phyloP scores from a whole-genome alignment of 805 yeast genomes.

The Brettanomyces sp. region DNA sequence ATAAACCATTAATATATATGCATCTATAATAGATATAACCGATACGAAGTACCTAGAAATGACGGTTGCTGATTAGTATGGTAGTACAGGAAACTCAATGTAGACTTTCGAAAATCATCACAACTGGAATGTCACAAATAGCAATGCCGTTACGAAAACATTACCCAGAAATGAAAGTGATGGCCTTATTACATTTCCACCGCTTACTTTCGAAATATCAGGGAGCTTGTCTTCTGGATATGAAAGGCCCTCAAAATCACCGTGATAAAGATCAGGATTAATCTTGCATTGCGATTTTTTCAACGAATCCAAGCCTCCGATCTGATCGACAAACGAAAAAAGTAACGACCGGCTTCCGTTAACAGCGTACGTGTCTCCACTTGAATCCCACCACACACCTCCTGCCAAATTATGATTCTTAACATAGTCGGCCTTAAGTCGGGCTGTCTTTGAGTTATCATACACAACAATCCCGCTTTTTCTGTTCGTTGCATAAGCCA shows the following conservation, averaged over 20 bases:
- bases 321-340: conserved; percentile 33
- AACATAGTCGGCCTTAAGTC: conserved; percentile 53
- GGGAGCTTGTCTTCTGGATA: neutral
- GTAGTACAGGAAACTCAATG: no score
- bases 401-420: conserved; percentile 51
- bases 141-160: no score
- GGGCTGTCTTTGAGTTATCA: conserved; percentile 51
- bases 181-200: neutral
- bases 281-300: neutral
- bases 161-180: neutral
- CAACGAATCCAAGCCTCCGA: conserved; percentile 18
- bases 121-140: neutral
- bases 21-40: neutral
- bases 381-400: conserved; percentile 93
- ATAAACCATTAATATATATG: neutral
- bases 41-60: neutral
- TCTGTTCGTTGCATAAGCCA: conserved; percentile 39
- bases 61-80: no score
- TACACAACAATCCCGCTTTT: conserved; percentile 42
- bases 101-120: no score
- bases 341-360: conserved; percentile 32
- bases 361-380: conserved; percentile 47
- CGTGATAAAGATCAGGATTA: conserved; percentile 1
- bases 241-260: conserved; percentile 1
- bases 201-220: neutral